Evolutionary conservation across 768 basidiomycete species (phyloP), one percentile per base, ranked within the genome.

Genomic region (Mycena capillaripes): DNA sequence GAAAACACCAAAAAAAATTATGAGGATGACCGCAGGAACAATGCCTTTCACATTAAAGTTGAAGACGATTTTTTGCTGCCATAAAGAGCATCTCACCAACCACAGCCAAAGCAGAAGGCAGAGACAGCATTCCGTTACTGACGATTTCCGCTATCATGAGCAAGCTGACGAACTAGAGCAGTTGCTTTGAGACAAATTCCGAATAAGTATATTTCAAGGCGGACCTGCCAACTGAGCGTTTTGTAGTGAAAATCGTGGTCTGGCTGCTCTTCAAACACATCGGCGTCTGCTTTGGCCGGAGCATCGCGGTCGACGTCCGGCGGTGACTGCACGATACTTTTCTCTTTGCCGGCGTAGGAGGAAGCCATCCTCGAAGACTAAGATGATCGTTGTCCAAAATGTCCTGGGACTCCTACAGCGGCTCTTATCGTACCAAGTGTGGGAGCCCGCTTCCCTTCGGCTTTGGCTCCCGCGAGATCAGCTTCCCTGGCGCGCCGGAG

Each of bases 131-230:
- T 14, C 88, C 89, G 77, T 89, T 89, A 78, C 86, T 87, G 38
- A 89, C 87, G 29, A 89, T 88, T 76, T 89, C 88, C 50, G 88
- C 88, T 62, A 89, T 88, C 89, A 89, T 89, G 23, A 89, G 78
- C 60, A 88, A 72, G 29, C 82, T 79, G 10, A 89, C 86, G 69
- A 88, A 86, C 87, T 89, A 40, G 23, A 58, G 10, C 23, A 25
- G 25, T 36, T 40, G 55, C 14, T 36, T 38, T 56, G 44, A 66
- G 42, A 46, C 40, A 50, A 34, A 67, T 19, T 25, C 23, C 7
- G 25, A 32, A 8, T 21, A 30, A 25, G 7, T 14, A 50, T 16
- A 11, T 30, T 42, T 17, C 4, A 17, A 60, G 58, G n/a, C 75
- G 4, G 25, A 86, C 87, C 84, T 86, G 87, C 88, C 88, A 88